Evolutionary conservation across 2,329 filamentous ascomycete species (phyloP), one percentile per base, ranked within the genome.

Genomic region (Westerdykella aurantiaca): DNA sequence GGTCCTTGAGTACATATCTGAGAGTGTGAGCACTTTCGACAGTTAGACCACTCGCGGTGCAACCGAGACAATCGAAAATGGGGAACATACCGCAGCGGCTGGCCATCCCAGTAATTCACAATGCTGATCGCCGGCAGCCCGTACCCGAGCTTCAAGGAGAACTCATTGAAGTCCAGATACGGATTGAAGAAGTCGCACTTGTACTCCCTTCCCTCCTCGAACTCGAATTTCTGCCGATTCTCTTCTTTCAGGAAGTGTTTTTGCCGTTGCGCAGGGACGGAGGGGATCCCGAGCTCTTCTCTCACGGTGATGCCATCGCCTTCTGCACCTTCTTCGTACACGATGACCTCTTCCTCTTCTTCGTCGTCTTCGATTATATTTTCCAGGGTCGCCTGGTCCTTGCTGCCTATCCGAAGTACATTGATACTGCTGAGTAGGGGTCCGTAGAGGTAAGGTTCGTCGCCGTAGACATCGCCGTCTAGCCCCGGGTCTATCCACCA

Each of bases 401-500:
- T 66, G 9, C 37, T 62, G 0, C 88, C 87, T 2, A 90, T 77
- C 34, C 83, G 72, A 12, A 96, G 70, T 17, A 79, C 73, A 60
- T 95, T 95, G 64, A 95, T 89, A 2, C 82, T 86, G 46, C 82
- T 85, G 40, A 95, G 66, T 0, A 88, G 83, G 0, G 88, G 83
- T 0, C 91, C 90, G 59, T 93, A 96, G 4, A 97, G 70, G 59
- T 89, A 88, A 1, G 91, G 93, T 55, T 79, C 75, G 59, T 97
- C 90, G 4, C 87, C 86, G 55, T 95, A 90, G 0, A 87, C 83
- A 64, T 98, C 90, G 9, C 89, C 90, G 7, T 96, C 88, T 0
- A 98, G 71, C 0, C 89, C 88, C 0, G 91, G 91, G 61, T 98
- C 91, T 39, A 97, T 85, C 72, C 83, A 86, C 85, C 87, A 94